Evolutionary conservation across 441 rosid species (phyloP).

Genomic region (Adansonia rubrostipa): DNA sequence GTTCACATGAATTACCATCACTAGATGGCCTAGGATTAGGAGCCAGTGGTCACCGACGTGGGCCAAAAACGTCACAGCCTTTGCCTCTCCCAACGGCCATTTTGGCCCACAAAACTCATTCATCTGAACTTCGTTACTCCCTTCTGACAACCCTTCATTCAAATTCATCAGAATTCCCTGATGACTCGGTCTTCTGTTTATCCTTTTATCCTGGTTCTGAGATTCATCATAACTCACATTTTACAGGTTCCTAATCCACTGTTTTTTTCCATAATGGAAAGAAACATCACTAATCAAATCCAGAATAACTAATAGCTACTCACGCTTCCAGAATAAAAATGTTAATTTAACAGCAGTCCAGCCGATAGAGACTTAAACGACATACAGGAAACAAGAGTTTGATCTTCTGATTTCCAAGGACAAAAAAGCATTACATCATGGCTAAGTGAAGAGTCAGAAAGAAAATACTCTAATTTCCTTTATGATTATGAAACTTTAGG

Average conservation of each 20-base stretch:
- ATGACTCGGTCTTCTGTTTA: conserved; percentile 7
- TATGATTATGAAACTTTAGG: neutral
- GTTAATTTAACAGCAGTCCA: neutral
- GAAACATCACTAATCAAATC: neutral
- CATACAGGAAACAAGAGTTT: no score
- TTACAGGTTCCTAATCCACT: neutral
- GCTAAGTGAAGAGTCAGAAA: neutral
- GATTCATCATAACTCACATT: neutral
- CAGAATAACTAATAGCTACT: neutral
- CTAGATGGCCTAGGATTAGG: neutral
- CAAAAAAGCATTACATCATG: neutral
- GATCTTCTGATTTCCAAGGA: no score
- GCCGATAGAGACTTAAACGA: neutral
- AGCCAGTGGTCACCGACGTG: conserved; percentile 6
- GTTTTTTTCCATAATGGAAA: neutral
- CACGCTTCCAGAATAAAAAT: neutral
- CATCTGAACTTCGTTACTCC: neutral
- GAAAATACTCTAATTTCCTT: neutral
- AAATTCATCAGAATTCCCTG: neutral
- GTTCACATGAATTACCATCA: conserved; percentile 8
- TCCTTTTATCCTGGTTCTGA: neutral
- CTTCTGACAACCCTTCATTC: neutral
- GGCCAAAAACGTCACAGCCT: conserved; percentile 9
- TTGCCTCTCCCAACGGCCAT: neutral
- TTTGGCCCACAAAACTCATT: neutral